Evolutionary conservation across 805 yeast species (phyloP), one percentile per base, ranked within the genome.

Genomic region (Yarrowia divulgata): DNA sequence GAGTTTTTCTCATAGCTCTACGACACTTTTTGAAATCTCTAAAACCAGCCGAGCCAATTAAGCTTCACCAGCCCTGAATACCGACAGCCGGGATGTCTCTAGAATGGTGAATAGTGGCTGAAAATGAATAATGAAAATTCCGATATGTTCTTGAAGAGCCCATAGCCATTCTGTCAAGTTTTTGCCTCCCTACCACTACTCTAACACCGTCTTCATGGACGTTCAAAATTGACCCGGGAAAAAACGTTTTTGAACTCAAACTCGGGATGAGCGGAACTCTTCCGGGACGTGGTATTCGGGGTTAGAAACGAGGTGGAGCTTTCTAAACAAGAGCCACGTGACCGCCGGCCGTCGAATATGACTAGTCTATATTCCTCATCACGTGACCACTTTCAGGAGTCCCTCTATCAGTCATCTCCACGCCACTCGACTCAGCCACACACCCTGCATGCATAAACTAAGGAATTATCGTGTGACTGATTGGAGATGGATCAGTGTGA

Each of bases 381-480:
- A 23, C 29, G 29, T 23, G 29, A 23, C 29, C 29, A 23, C 29
- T 23, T 23, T 2, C 29, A 2, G 4, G 29, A 2, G 4, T 4
- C 29, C 29, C 29, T 23, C 29, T 23, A 23, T 23, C 29, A 23
- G 29, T 23, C 2, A 23, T 23, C 29, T 23, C 16, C 8, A 14
- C 37, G 40, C 55, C 32, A 34, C 57, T 8, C n/a, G 57, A 50
- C 58, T 52, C 58, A 52, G 58, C 60, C 45, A 35, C 58, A 32
- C 48, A 23, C 42, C 42, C n/a, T 37, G 43, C 60, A 37, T 54
- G 60, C 60, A 54, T 23, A 4, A 14, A 18, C 32, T 18, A 34
- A 39, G 19, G 37, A 54, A 54, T 54, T 39, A 39, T 54, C 60
- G 45, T 23, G 45, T 54, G 45, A 37, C 45, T 54, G 60, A 54